Evolutionary conservation across 2,329 filamentous ascomycete genomes (phyloP).

Genomic region (Aspergillus pseudoglaucus): DNA sequence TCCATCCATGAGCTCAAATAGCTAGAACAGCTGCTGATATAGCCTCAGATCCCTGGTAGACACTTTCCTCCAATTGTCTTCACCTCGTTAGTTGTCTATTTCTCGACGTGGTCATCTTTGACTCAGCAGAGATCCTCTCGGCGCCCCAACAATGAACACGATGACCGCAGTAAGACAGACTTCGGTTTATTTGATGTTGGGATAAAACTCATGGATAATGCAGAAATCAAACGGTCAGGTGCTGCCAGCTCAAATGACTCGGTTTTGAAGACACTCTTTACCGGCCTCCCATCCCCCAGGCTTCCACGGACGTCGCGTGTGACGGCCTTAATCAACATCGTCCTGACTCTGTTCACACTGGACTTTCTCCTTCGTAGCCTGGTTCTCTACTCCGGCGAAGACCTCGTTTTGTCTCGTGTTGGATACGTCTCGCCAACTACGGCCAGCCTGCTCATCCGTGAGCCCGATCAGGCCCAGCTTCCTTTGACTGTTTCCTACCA

Average conservation of each 20-base stretch:
- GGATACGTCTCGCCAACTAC: conserved; percentile 78
- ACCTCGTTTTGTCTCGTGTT: conserved; percentile 77
- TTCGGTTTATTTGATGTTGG: neutral
- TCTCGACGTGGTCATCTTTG: conserved; percentile 31
- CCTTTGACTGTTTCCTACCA: conserved; percentile 66
- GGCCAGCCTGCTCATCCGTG: conserved; percentile 76
- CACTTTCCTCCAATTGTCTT: conserved; percentile 31
- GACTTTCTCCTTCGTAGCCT: conserved; percentile 74
- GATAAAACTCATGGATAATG: neutral
- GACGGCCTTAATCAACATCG: conserved; percentile 66
- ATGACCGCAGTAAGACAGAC: conserved; percentile 1
- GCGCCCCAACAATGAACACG: conserved; percentile 4
- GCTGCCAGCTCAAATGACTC: conserved; percentile 5
- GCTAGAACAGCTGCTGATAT: conserved; percentile 2
- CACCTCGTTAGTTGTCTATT: conserved; percentile 41
- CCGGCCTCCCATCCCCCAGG: conserved; percentile 68
- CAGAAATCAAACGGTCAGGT: neutral
- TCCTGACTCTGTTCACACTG: conserved; percentile 61
- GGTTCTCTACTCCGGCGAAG: conserved; percentile 61
- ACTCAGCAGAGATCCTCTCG: conserved; percentile 5
- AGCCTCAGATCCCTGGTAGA: conserved; percentile 32
- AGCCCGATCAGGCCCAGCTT: conserved; percentile 68
- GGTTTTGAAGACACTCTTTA: conserved; percentile 60
- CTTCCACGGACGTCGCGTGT: conserved; percentile 59
- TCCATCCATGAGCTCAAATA: neutral